Conservation (phyloP, 2,329 filamentous ascomycete genomes). For the Stenocarpella maydis region DNA sequence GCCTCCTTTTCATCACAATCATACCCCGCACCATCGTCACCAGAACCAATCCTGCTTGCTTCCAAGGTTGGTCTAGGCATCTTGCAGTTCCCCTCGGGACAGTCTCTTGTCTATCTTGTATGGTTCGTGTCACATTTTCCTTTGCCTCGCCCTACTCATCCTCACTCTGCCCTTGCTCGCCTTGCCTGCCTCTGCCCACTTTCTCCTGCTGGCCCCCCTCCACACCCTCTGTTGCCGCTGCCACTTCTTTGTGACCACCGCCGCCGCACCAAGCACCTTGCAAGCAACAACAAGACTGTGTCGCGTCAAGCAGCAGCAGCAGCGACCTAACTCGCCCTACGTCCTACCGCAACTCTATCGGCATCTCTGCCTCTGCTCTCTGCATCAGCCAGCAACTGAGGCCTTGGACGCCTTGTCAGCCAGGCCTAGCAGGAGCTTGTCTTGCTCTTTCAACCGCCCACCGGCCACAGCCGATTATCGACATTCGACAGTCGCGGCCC, state of each 20-base stretch:
- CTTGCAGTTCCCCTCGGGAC: conserved; percentile 12
- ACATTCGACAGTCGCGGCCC: background rate
- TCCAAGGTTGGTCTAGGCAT: conserved; percentile 21
- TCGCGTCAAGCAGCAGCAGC: conserved; percentile 26
- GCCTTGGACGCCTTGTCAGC: conserved; percentile 28
- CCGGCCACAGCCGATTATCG: too few species aligned
- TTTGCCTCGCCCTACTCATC: background rate
- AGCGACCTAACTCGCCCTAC: conserved; percentile 22
- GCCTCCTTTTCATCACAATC: conserved; percentile 29
- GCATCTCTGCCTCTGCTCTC: conserved; percentile 4
- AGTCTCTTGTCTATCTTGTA: conserved; percentile 19
- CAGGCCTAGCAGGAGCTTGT: conserved; percentile 34
- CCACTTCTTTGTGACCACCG: conserved; percentile 23
- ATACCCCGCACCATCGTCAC: conserved; percentile 33
- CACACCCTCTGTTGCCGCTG: conserved; percentile 18
- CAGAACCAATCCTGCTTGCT: conserved; percentile 25
- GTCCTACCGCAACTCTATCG: conserved; percentile 21
- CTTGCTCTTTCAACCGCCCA: conserved; percentile 12
- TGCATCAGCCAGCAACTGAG: background rate
- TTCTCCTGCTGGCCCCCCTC: background rate
- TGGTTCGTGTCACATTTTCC: conserved; percentile 26
- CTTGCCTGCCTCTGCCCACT: conserved; percentile 13
- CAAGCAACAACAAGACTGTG: conserved; percentile 28
- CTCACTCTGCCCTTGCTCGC: background rate
- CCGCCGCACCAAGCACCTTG: conserved; percentile 14